phyloP scores from a whole-genome alignment of 2,329 filamentous ascomycete species.

The Trichoderma oligosporum region DNA sequence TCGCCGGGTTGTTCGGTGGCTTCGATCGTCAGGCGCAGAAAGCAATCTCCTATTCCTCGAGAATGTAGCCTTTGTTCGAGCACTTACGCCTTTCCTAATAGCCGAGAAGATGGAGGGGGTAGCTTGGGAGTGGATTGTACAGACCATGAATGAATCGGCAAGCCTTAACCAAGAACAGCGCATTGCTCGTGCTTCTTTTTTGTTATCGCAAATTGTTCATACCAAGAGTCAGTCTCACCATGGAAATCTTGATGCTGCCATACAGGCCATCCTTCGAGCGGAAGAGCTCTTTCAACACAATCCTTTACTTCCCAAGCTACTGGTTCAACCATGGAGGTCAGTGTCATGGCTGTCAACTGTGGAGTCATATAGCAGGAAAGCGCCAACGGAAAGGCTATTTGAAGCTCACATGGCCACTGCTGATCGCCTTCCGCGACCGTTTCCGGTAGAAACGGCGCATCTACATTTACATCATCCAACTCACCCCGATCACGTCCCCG shows the following conservation, averaged over 20 bases:
- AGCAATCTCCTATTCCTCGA: constrained; percentile 44
- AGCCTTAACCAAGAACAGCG: constrained; percentile 24
- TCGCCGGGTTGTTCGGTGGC: constrained; percentile 50
- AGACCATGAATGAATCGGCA: constrained; percentile 34
- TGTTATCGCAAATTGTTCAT: constrained; percentile 42
- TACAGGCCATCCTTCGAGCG: constrained; percentile 46
- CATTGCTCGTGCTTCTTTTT: constrained; percentile 29
- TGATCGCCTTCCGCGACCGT: constrained; percentile 35
- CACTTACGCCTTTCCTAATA: constrained; percentile 48
- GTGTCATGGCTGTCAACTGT: constrained; percentile 53
- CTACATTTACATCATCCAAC: constrained; percentile 54
- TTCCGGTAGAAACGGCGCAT: constrained; percentile 49
- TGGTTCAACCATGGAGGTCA: constrained; percentile 44
- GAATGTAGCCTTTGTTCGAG: constrained; percentile 36
- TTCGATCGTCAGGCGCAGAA: constrained; percentile 49
- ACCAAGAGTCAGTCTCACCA: constrained; percentile 38
- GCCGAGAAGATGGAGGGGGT: constrained; percentile 50
- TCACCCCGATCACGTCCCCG: constrained; percentile 44
- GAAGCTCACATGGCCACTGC: constrained; percentile 51
- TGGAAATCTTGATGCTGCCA: constrained; percentile 48
- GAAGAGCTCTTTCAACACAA: constrained; percentile 40
- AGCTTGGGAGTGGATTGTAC: constrained; percentile 51
- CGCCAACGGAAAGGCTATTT: constrained; percentile 47
- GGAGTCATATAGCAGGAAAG: constrained; percentile 42
- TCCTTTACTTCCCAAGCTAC: constrained; percentile 33